Evolutionary conservation across 1,284 basidiomycete genomes (phyloP), one percentile per base, ranked within the genome.

Genomic region (Grifola frondosa): DNA sequence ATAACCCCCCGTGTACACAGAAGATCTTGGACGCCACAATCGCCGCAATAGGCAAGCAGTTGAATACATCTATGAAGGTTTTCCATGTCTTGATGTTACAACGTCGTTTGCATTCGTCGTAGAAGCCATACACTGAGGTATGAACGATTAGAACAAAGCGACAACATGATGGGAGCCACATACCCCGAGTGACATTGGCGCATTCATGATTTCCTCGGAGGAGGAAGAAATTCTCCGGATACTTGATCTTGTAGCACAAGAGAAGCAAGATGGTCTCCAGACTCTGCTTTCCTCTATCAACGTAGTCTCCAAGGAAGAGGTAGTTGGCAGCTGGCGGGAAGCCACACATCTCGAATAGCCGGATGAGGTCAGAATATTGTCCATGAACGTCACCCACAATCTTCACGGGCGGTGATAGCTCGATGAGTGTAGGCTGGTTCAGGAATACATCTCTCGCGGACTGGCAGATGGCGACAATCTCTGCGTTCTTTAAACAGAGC

Each of bases 51-150:
- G 97, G 97, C 10, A 99, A 80, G 58, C 93, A 94, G 71, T 99
- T 99, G 81, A 99, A 99, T 31, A 98, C 96, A 69, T 99, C 97
- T 66, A 98, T 93, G 67, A 99, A 99, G 11, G 94, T 95, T 74
- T 98, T 99, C 97, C 97, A 99, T 29, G 93, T 95, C 75, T 99
- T 99, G 79, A 99, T 96, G 68, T 97, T 98, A 76, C 93, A 96
- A 56, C 97, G 83, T 61, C 97, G 86, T 74, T 99, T 99, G 80
- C 97, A 99, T 73, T 99, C 96, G 72, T 99, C 96, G 69, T 99
- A 99, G 72, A 99, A 99, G 30, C 96, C 96, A 64, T 99, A 99
- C 21, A 99, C 96, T 94, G 63, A 26, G 28, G 46, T 30, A 43
- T 50, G n/a, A 17, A 42, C 25, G 33, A 42, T 48, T 40, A 53